Base-by-base conservation (phyloP, 805 yeast species). In the Lipomyces mesembrius region DNA sequence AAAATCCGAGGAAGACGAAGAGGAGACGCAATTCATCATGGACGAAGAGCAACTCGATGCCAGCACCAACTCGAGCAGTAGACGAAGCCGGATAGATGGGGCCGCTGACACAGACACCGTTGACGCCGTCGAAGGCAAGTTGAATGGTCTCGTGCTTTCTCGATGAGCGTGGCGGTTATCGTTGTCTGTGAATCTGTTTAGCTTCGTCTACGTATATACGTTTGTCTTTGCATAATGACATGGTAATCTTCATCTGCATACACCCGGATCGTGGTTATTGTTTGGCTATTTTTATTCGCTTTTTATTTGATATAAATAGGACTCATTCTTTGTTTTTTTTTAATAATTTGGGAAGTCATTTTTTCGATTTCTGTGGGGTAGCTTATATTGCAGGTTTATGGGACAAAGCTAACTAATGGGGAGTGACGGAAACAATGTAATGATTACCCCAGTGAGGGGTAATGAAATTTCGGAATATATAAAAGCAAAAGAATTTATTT, bases 1-100 rank as follows among this genome's bases (percentile, higher is more conserved):
- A 8, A 56, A 17, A 12, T 57, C 27, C 29, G 52, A 52, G 29
- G 58, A 17, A 32, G 66, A 61, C 4, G 70, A 67, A 3, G 63
- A 64, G 49, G 69, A 62, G 57, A 68, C 59, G 60, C 71, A 68
- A 55, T 68, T 68, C 51, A 39, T 68, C 39, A 68, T 68, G 71
- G 71, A 68, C 57, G 71, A 68, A 46, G 71, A 68, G 49, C 61
- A 58, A 27, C 39, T 58, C 22, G 55, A 34, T 22, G 20, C 3
- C 49, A n/a, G 49, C 49, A 17, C 49, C 49, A 43, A 17, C 22
- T 43, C 49, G 49, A 43, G 49, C 22, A 43, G 49, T 43, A 43
- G 20, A 17, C 49, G 49, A n/a, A 43, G 49, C 49, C 8, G 20
- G 49, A 17, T 17, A 17, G 49, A 43, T 3, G 22, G 22, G 3